phyloP scores from a whole-genome alignment of 208 protist genomes.

The Dictyostelium gargantuum region DNA sequence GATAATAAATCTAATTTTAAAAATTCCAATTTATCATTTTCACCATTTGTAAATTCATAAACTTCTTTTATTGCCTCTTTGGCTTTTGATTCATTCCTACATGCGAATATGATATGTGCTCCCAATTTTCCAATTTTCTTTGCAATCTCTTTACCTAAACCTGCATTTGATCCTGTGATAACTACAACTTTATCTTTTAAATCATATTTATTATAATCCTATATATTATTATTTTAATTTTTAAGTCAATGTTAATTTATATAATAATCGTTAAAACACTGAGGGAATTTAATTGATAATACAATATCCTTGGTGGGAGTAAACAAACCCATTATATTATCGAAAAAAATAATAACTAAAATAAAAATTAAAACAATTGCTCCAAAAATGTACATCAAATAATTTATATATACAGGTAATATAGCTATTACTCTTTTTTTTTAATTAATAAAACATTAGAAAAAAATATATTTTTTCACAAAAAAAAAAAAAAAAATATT shows the following conservation, averaged over 20 bases:
- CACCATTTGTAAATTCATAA: neutral
- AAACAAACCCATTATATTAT: neutral
- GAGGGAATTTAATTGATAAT: neutral
- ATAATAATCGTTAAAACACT: too few species aligned
- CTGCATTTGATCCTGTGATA: conserved; percentile 50
- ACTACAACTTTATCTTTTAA: neutral
- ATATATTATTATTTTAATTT: neutral
- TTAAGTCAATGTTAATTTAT: too few species aligned
- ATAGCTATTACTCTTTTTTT: too few species aligned
- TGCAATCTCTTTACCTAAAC: conserved; percentile 45
- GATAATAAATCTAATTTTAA: conserved; percentile 38
- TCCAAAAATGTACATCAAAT: too few species aligned
- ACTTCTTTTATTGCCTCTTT: conserved; percentile 17
- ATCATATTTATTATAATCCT: conserved; percentile 34
- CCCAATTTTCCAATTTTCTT: neutral
- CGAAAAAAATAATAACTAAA: too few species aligned
- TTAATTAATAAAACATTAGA: too few species aligned
- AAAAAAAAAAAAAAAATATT: too few species aligned
- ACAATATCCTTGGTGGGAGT: neutral
- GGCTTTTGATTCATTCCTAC: neutral
- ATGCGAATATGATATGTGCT: conserved; percentile 32
- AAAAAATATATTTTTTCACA: too few species aligned
- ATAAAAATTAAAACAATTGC: too few species aligned
- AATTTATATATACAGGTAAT: too few species aligned
- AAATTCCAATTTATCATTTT: neutral